Percentiles rank a stretch among this genome's conserved stretches.
Evolutionary conservation across 2,329 filamentous ascomycete species (phyloP).

Genomic region (Botrytis byssoidea): DNA sequence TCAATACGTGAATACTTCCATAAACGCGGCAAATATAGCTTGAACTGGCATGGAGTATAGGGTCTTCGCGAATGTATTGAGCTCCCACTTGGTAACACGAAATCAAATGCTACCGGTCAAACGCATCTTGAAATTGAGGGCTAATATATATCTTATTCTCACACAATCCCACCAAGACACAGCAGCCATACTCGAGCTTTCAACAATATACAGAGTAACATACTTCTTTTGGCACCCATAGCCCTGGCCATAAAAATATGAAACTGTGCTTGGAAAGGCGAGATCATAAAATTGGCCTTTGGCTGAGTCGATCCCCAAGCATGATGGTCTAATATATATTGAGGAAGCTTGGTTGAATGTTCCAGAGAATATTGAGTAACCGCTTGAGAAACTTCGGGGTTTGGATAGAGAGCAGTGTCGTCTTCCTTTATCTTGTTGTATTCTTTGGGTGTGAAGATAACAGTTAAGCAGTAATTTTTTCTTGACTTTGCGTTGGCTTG

Average conservation of each 20-base stretch:
- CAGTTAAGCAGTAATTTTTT: background rate
- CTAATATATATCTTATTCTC: background rate
- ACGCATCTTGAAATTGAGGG: background rate
- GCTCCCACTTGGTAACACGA: background rate
- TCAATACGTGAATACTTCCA: background rate
- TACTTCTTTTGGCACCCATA: slow-evolving; percentile 32
- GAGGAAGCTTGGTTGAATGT: slow-evolving; percentile 46
- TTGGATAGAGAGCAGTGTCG: slow-evolving; percentile 44
- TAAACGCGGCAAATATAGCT: no score
- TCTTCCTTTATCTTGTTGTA: slow-evolving; percentile 33
- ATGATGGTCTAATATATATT: slow-evolving; percentile 46
- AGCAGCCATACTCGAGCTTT: background rate
- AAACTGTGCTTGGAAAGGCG: slow-evolving; percentile 31
- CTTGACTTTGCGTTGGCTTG: background rate
- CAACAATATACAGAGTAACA: background rate
- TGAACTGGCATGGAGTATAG: no score
- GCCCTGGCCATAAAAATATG: slow-evolving; percentile 31
- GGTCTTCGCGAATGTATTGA: background rate
- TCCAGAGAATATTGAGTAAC: slow-evolving; percentile 46
- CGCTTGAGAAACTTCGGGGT: slow-evolving; percentile 42
- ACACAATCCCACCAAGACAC: background rate
- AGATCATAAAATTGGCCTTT: slow-evolving; percentile 33
- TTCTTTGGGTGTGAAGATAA: background rate
- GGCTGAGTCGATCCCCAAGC: slow-evolving; percentile 32
- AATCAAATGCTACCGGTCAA: background rate